Evolutionary conservation across 495 filamentous ascomycete genomes (phyloP).

Genomic region (Cryomyces antarcticus): DNA sequence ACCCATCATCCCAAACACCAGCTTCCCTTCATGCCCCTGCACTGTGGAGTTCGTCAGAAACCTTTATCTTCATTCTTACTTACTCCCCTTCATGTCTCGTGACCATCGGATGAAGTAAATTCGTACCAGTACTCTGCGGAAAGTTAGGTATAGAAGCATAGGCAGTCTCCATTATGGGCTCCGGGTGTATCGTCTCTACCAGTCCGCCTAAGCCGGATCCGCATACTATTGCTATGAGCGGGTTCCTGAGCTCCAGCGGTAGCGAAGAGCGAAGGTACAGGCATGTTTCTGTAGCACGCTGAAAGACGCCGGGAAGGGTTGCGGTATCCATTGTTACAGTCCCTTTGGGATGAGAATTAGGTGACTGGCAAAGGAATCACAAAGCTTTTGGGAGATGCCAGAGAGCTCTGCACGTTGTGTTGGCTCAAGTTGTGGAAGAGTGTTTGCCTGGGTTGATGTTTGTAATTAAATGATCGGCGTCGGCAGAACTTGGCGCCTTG

Average conservation of each 20-base stretch:
- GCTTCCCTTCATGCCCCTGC: constrained; percentile 50
- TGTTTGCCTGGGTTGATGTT: no score
- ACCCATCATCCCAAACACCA: constrained; percentile 48
- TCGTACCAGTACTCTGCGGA: constrained; percentile 40
- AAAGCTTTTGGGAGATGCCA: no score
- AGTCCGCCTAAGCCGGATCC: constrained; percentile 54
- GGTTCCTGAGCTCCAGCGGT: constrained; percentile 27
- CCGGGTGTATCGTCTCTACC: constrained; percentile 33
- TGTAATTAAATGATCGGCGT: no score
- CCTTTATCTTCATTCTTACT: constrained; percentile 1
- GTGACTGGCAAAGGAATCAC: no score
- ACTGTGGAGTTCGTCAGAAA: constrained; percentile 20
- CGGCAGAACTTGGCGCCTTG: no score
- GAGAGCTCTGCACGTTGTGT: no score
- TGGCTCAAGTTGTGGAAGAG: no score
- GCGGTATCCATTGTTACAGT: neutral
- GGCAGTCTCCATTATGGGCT: constrained; percentile 32
- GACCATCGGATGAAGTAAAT: no score
- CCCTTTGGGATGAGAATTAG: no score
- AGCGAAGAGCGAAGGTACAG: constrained; percentile 13
- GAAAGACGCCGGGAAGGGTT: constrained; percentile 6
- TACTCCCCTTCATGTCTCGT: neutral
- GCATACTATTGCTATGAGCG: constrained; percentile 49
- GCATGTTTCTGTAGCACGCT: constrained; percentile 15
- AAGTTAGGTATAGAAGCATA: constrained; percentile 48